These are phyloP conservation scores for Monosporascus sp. DNA, from an alignment of 2,329 filamentous ascomycete species.

Conservation along the genomic window DNA sequence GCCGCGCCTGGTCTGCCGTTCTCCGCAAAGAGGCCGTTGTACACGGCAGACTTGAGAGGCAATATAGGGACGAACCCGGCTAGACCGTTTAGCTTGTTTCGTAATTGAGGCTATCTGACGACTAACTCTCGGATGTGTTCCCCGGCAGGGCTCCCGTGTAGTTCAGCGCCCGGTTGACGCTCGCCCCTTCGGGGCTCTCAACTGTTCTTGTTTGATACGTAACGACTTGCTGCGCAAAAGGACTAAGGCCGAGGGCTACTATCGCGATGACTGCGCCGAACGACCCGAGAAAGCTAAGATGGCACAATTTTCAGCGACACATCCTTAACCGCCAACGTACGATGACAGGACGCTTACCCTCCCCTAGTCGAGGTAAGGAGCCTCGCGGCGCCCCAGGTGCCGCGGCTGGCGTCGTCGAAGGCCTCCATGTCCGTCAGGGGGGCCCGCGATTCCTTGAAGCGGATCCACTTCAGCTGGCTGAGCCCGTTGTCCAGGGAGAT, in stretches of 20 bases:
- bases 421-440: conserved; percentile 27
- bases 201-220: conserved; percentile 21
- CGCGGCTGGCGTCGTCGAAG: conserved; percentile 29
- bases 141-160: conserved; percentile 24
- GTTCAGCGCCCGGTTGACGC: conserved; percentile 21
- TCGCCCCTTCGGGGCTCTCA: conserved; percentile 17
- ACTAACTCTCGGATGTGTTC: conserved; percentile 14
- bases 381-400: conserved; percentile 24
- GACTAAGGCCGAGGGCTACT: conserved; percentile 22
- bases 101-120: background rate
- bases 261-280: conserved; percentile 24
- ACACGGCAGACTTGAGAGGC: conserved; percentile 29
- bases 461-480: conserved; percentile 29
- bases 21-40: conserved; percentile 30
- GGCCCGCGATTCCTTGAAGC: conserved; percentile 23
- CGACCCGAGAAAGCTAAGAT: conserved; percentile 19
- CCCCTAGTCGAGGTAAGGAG: conserved; percentile 21
- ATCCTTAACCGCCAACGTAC: too few relatives aligned
- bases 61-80: conserved; percentile 28
- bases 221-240: conserved; percentile 28
- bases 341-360: conserved; percentile 15
- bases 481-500: conserved; percentile 26
- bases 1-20: conserved; percentile 22
- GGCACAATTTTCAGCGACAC: background rate
- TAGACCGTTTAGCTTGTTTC: background rate